Conservation (phyloP, 306 rosid species). For the Pachyrhizus erosus region DNA sequence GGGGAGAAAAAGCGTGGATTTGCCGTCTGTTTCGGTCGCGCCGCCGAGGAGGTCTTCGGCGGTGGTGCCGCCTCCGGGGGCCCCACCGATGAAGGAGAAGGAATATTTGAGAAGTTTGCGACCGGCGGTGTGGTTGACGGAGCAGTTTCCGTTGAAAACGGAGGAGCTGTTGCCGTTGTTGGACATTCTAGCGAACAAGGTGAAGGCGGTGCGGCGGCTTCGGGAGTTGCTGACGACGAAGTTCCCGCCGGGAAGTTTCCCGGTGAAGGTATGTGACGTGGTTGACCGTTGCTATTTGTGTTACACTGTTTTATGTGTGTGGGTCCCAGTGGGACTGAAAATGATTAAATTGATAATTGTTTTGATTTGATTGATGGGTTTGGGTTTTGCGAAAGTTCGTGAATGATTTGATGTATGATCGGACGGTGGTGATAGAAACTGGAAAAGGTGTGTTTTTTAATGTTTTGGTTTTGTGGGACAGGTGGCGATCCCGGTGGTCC, state of each 20-base stretch:
- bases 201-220: conserved; percentile 91
- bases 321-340: not conserved
- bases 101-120: conserved; percentile 80
- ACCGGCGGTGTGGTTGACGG: conserved; percentile 96
- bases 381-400: conserved; percentile 21
- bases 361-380: conserved; percentile 28
- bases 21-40: conserved; percentile 47
- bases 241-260: conserved; percentile 93
- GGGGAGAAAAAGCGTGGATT: conserved; percentile 85
- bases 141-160: conserved; percentile 91
- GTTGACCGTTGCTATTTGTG: conserved; percentile 8
- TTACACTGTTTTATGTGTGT: not conserved
- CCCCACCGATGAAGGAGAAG: conserved; percentile 77
- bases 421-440: conserved; percentile 17
- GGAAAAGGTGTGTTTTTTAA: conserved; percentile 19
- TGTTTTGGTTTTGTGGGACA: conserved; percentile 45
- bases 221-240: conserved; percentile 93
- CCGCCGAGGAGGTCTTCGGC: conserved; percentile 57
- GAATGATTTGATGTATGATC: conserved; percentile 38
- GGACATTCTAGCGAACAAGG: conserved; percentile 90
- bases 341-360: conserved; percentile 24
- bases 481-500: conserved; percentile 96
- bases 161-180: conserved; percentile 90
- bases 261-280: conserved; percentile 76
- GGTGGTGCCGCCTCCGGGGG: conserved; percentile 9